Evolutionary conservation across 495 filamentous ascomycete species (phyloP).

Genomic region (Alectoria sarmentosa): DNA sequence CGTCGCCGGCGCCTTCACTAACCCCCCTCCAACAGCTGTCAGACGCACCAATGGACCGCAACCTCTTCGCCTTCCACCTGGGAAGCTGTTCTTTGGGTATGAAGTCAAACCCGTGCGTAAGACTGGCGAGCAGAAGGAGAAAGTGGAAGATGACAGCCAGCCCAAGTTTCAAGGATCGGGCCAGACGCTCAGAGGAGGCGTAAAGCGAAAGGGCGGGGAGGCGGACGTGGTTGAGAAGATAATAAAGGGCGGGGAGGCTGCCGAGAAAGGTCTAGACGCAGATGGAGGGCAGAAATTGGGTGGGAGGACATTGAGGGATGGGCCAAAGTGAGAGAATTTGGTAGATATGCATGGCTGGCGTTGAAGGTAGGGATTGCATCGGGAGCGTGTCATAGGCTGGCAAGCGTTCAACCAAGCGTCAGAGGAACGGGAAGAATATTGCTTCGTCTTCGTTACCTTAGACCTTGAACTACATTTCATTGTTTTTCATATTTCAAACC

Average conservation of each 20-base stretch:
- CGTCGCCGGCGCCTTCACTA: constrained; percentile 59
- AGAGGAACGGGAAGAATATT: no score
- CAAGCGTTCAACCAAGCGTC: not conserved
- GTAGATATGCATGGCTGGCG: not conserved
- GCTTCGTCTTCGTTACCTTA: no score
- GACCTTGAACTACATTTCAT: no score
- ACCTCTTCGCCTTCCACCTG: constrained; percentile 75
- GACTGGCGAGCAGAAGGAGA: constrained; percentile 57
- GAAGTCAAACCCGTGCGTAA: constrained; percentile 81
- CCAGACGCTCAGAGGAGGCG: constrained; percentile 68
- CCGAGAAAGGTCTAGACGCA: constrained; percentile 23
- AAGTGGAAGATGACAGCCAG: constrained; percentile 53
- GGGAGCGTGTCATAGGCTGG: constrained; percentile 1
- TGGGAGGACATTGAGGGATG: constrained; percentile 20
- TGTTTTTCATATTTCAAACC: no score
- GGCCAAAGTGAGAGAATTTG: constrained; percentile 6
- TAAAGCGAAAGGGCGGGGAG: constrained; percentile 43
- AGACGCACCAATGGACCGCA: constrained; percentile 70
- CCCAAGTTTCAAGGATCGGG: constrained; percentile 82
- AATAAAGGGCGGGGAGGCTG: constrained; percentile 31
- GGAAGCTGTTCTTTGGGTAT: constrained; percentile 95
- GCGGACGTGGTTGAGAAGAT: constrained; percentile 16
- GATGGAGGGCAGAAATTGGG: constrained; percentile 17
- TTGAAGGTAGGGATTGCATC: constrained; percentile 9
- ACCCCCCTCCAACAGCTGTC: constrained; percentile 39